These are phyloP conservation scores for Trichoderma gamsii DNA, from an alignment of 495 filamentous ascomycete species.

Conservation along the genomic window DNA sequence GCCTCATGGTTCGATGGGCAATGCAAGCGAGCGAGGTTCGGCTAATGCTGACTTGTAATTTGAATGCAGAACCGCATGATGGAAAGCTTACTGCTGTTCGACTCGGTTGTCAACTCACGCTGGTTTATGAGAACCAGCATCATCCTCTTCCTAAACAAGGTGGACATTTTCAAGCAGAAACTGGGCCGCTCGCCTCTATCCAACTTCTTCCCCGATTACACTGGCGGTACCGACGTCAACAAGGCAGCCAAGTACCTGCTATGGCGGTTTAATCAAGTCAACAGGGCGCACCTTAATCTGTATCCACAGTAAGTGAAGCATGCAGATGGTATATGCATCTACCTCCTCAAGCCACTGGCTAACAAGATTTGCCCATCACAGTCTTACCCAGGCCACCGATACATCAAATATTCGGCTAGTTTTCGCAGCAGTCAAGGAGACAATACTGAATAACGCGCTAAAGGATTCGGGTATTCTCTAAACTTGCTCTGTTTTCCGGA, in stretches of 20 bases:
- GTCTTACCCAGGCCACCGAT: constrained; percentile 96
- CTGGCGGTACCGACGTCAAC: constrained; percentile 94
- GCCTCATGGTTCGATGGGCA: no score
- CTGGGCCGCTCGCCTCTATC: constrained; percentile 79
- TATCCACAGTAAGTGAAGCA: constrained; percentile 81
- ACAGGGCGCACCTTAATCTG: constrained; percentile 88
- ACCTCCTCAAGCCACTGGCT: constrained; percentile 20
- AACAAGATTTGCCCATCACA: constrained; percentile 33
- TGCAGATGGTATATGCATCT: neutral
- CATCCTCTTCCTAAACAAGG: constrained; percentile 97
- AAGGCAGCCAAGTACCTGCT: constrained; percentile 95
- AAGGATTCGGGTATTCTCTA: constrained; percentile 96
- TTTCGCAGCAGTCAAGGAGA: constrained; percentile 97
- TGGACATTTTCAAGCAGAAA: constrained; percentile 94
- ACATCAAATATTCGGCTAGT: constrained; percentile 97
- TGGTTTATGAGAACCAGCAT: constrained; percentile 99
- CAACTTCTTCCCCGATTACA: constrained; percentile 97
- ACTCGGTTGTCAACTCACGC: constrained; percentile 95
- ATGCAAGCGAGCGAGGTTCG: neutral
- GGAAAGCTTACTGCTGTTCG: constrained; percentile 95
- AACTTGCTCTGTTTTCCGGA: constrained; percentile 26
- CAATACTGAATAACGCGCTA: constrained; percentile 93
- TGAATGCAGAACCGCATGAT: constrained; percentile 88
- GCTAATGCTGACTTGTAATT: constrained; percentile 22
- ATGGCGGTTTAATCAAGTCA: constrained; percentile 98